Evolutionary conservation across 2,329 filamentous ascomycete genomes (phyloP).

Genomic region (Pseudogymnoascus sp.): DNA sequence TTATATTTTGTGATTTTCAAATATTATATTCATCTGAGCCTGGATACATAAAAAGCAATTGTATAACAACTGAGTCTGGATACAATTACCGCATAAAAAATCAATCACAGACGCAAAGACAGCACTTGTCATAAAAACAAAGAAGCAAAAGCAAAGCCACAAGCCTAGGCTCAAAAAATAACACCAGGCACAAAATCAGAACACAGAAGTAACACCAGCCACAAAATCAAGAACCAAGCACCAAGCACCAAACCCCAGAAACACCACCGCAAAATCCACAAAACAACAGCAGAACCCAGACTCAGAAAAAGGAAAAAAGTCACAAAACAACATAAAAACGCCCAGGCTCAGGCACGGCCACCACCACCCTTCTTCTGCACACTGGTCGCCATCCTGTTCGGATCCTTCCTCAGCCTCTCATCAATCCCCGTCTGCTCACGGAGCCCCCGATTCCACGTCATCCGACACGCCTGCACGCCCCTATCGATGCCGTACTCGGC

Average conservation of each 20-base stretch:
- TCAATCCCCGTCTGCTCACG: not conserved
- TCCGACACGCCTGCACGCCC: not conserved
- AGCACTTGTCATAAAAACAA: constrained; percentile 3
- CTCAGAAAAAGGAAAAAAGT: too few species aligned
- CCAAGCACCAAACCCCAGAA: not conserved
- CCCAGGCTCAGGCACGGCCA: not conserved
- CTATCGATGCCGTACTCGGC: not conserved
- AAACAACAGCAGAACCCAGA: constrained; percentile 2
- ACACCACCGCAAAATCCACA: not conserved
- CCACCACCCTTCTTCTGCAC: not conserved
- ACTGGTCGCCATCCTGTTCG: not conserved
- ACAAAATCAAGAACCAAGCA: not conserved
- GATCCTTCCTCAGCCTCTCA: not conserved
- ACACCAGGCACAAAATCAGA: too few species aligned
- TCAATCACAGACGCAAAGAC: not conserved
- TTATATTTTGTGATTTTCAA: not conserved
- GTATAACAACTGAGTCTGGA: not conserved
- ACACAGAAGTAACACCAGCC: not conserved
- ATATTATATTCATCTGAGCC: not conserved
- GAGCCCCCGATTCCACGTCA: not conserved
- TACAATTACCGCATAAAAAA: not conserved
- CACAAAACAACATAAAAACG: too few species aligned
- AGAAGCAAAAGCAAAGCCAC: not conserved
- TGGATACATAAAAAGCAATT: not conserved
- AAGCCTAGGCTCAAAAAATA: too few species aligned